phyloP scores from a whole-genome alignment of 805 yeast species.

The Lachancea mirantina region DNA sequence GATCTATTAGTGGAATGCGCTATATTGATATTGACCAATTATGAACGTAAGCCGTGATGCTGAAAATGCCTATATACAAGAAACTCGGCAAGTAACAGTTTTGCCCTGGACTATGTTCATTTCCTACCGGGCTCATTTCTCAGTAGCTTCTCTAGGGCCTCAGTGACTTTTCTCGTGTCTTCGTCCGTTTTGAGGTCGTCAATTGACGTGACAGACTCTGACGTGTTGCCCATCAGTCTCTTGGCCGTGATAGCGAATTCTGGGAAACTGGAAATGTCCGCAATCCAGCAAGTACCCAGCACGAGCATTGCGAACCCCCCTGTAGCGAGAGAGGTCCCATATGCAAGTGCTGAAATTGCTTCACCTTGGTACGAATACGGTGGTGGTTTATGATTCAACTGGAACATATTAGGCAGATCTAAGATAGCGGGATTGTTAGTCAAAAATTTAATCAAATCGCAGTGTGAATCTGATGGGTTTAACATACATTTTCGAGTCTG shows the following conservation, averaged over 20 bases:
- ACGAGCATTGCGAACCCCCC: conserved; percentile 65
- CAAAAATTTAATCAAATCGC: background rate
- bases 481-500: conserved; percentile 55
- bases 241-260: conserved; percentile 72
- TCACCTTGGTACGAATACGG: conserved; percentile 72
- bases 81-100: background rate
- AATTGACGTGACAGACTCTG: conserved; percentile 43
- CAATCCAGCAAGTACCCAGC: conserved; percentile 73
- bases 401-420: conserved; percentile 66
- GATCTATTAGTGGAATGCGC: no score
- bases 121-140: no score
- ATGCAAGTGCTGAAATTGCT: conserved; percentile 77
- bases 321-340: conserved; percentile 70
- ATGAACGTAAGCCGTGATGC: conserved; percentile 2
- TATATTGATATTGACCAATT: no score
- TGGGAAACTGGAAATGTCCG: conserved; percentile 58
- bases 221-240: conserved; percentile 63
- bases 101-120: background rate
- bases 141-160: conserved; percentile 44
- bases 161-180: conserved; percentile 51
- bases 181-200: conserved; percentile 47
- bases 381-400: conserved; percentile 83
- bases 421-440: conserved; percentile 1
- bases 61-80: conserved; percentile 5
- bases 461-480: background rate